phyloP scores from a whole-genome alignment of 768 basidiomycete genomes.

The Calocybe indica region DNA sequence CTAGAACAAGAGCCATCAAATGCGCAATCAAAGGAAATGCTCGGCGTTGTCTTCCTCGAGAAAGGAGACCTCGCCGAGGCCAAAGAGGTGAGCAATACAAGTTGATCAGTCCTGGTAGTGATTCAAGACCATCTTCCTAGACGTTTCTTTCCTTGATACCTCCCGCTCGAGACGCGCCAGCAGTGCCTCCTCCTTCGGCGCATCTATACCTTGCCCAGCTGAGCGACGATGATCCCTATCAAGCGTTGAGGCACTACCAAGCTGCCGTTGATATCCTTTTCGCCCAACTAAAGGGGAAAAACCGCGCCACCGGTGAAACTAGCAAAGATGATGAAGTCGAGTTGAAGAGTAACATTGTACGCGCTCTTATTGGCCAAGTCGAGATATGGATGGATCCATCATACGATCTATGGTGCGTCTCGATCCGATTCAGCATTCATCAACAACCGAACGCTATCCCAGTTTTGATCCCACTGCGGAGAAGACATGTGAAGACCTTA shows the following conservation, averaged over 20 bases:
- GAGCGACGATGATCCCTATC: constrained; percentile 67
- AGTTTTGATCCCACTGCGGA: constrained; percentile 84
- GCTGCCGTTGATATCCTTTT: constrained; percentile 70
- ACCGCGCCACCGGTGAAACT: constrained; percentile 36
- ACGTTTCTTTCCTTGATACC: constrained; percentile 58
- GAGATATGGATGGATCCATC: constrained; percentile 96
- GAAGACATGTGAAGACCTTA: constrained; percentile 72
- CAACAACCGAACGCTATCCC: not conserved
- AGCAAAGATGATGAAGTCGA: constrained; percentile 48
- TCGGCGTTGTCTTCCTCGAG: constrained; percentile 77
- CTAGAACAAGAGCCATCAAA: constrained; percentile 59
- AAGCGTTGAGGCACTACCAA: constrained; percentile 71
- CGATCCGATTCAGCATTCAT: not conserved
- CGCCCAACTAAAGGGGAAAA: constrained; percentile 71
- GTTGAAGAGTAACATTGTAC: constrained; percentile 60
- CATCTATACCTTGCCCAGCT: constrained; percentile 89
- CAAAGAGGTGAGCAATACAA: constrained; percentile 43
- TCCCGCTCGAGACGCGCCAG: constrained; percentile 52
- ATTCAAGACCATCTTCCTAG: constrained; percentile 26
- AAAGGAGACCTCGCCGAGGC: constrained; percentile 71
- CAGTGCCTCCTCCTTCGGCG: constrained; percentile 68
- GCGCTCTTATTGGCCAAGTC: constrained; percentile 82
- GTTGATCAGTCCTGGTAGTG: not conserved
- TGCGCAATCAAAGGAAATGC: constrained; percentile 70
- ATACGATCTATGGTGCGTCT: constrained; percentile 75